A percentile compares a stretch with the other conserved stretches of the same genome.
Conservation (phyloP, 176 grass and related monocot species). For the Aechmea fasciata region DNA sequence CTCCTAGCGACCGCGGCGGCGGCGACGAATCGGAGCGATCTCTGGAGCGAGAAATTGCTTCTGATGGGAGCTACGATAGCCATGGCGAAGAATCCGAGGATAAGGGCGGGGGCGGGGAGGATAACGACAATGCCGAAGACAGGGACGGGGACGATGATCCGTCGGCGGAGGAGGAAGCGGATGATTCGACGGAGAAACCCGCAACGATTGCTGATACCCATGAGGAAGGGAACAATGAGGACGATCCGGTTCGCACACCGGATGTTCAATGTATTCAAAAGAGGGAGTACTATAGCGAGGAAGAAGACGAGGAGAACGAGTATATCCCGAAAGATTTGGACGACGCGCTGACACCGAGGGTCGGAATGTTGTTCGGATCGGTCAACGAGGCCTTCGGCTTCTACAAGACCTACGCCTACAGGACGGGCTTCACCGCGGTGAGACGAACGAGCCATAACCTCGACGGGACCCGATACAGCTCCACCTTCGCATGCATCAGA, state of each 20-base stretch:
- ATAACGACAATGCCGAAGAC: not conserved
- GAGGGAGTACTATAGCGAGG: not conserved
- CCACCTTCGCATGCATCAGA: constrained; percentile 62
- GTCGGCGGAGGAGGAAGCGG: not conserved
- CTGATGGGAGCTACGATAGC: not conserved
- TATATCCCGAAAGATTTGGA: not conserved
- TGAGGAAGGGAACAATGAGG: not conserved
- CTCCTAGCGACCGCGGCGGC: not conserved
- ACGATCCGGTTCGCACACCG: not conserved
- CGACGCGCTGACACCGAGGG: constrained; percentile 8
- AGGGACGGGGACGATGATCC: not conserved
- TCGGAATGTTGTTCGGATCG: constrained; percentile 55
- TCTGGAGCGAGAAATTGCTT: not conserved
- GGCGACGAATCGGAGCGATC: not conserved
- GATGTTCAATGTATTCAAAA: no score
- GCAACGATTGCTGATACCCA: not conserved
- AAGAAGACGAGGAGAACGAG: not conserved
- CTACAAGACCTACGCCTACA: constrained; percentile 72
- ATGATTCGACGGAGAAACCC: not conserved
- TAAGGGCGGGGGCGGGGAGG: not conserved
- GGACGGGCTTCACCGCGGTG: constrained; percentile 49
- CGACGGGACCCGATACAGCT: constrained; percentile 66
- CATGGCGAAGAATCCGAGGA: not conserved
- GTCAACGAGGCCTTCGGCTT: constrained; percentile 73
- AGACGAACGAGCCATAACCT: constrained; percentile 73